phyloP scores from a whole-genome alignment of 768 basidiomycete species.

The Cystobasidium tubakii region DNA sequence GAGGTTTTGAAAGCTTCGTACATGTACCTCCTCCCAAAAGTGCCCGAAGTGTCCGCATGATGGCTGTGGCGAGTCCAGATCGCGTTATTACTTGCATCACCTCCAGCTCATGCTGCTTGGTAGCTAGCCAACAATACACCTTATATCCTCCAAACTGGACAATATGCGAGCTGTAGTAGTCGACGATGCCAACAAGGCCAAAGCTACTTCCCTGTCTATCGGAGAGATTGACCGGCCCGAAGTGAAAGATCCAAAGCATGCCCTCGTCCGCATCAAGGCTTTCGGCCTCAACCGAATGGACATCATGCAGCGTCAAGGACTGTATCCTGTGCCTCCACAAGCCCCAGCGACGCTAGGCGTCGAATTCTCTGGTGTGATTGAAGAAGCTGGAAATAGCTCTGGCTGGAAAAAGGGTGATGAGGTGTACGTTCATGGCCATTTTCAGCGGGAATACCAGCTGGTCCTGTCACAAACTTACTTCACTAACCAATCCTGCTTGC shows the following conservation, averaged over 20 bases:
- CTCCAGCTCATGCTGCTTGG: too few species aligned
- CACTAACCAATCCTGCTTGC: neutral
- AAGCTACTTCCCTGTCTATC: conserved; percentile 38
- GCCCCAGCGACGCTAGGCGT: conserved; percentile 43
- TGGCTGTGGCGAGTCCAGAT: too few species aligned
- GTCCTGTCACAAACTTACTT: too few species aligned
- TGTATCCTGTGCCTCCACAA: conserved; percentile 45
- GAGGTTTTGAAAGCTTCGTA: too few species aligned
- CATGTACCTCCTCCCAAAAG: too few species aligned
- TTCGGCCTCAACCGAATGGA: conserved; percentile 46
- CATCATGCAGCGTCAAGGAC: conserved; percentile 41
- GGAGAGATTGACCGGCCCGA: conserved; percentile 40
- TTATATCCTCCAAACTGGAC: neutral
- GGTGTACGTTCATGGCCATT: conserved; percentile 37
- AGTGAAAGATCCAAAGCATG: conserved; percentile 35
- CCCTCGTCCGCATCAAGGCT: conserved; percentile 44
- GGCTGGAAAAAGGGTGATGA: conserved; percentile 41
- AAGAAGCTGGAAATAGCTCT: conserved; percentile 27
- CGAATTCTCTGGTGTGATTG: conserved; percentile 45
- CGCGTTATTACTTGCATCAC: too few species aligned
- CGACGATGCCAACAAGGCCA: conserved; percentile 24
- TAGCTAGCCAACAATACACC: neutral
- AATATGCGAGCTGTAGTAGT: conserved; percentile 25
- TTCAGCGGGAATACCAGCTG: too few species aligned
- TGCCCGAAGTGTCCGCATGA: too few species aligned